Conservation (phyloP, 2,329 filamentous ascomycete species). For the Scleromitrula shiraiana region DNA sequence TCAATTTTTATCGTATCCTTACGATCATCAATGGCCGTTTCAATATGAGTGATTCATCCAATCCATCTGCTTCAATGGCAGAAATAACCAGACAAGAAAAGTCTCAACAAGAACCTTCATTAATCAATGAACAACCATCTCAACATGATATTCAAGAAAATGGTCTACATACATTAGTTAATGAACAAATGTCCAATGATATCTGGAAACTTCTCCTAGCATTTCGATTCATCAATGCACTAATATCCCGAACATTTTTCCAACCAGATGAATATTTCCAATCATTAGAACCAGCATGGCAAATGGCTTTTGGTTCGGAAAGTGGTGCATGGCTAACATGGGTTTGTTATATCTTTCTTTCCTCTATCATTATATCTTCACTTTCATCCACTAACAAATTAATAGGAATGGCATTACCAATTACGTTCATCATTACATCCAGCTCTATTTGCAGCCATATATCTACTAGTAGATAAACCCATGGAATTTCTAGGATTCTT, state of each 20-base stretch:
- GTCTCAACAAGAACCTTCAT: no score
- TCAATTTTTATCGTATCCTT: no score
- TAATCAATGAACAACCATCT: no score
- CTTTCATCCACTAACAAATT: neutral
- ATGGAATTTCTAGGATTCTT: constrained; percentile 47
- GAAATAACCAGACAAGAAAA: no score
- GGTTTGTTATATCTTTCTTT: constrained; percentile 46
- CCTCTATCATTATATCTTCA: neutral
- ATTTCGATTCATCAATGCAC: constrained; percentile 72
- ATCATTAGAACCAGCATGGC: constrained; percentile 89
- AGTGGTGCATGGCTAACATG: constrained; percentile 92
- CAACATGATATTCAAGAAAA: constrained; percentile 14
- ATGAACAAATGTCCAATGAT: constrained; percentile 24
- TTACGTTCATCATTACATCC: constrained; percentile 89
- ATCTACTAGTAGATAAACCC: constrained; percentile 52
- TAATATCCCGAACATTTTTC: constrained; percentile 81
- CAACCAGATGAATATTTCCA: constrained; percentile 98
- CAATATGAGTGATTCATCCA: no score
- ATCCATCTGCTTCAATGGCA: no score
- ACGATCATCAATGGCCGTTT: no score
- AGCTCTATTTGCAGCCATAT: constrained; percentile 71
- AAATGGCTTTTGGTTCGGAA: constrained; percentile 67
- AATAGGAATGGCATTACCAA: constrained; percentile 83
- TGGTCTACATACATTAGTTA: constrained; percentile 21
- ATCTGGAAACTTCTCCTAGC: constrained; percentile 40